phyloP scores from a whole-genome alignment of 2,329 filamentous ascomycete genomes.

The Fonsecaea multimorphosa region DNA sequence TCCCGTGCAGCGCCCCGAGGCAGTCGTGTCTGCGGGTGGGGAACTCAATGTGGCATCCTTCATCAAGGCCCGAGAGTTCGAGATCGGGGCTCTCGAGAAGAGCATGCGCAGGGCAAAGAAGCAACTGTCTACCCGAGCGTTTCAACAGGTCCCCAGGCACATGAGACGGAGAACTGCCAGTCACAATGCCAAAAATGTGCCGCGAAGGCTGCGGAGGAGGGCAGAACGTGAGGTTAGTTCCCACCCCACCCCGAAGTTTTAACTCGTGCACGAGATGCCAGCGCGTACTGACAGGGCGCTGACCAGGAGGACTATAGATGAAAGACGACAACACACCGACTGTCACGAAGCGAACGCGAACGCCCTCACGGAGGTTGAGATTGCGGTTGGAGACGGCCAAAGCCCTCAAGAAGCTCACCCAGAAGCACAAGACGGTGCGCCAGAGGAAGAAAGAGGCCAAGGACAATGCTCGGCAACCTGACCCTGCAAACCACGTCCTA shows the following conservation, averaged over 20 bases:
- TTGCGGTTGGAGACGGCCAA: slow-evolving; percentile 76
- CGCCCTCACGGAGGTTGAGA: slow-evolving; percentile 53
- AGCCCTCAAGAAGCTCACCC: slow-evolving; percentile 67
- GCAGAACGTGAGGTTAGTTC: slow-evolving; percentile 66
- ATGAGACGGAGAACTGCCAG: slow-evolving; percentile 87
- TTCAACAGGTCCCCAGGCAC: slow-evolving; percentile 85
- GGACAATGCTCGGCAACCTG: slow-evolving; percentile 40
- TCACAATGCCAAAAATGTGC: slow-evolving; percentile 91
- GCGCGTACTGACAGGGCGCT: slow-evolving; percentile 31
- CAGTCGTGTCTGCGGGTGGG: slow-evolving; percentile 64
- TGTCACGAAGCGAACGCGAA: slow-evolving; percentile 63
- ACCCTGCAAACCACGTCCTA: slow-evolving; percentile 36
- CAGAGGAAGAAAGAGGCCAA: slow-evolving; percentile 46
- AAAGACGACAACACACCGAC: slow-evolving; percentile 87
- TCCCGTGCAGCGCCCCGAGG: slow-evolving; percentile 52
- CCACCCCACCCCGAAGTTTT: neutral
- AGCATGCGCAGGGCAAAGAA: slow-evolving; percentile 78
- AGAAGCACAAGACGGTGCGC: slow-evolving; percentile 56
- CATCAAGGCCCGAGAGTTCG: slow-evolving; percentile 82
- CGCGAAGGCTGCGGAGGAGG: slow-evolving; percentile 72
- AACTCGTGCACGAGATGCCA: slow-evolving; percentile 8
- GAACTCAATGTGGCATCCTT: slow-evolving; percentile 86
- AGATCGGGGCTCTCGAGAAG: slow-evolving; percentile 82
- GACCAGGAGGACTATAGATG: slow-evolving; percentile 63
- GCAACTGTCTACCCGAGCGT: slow-evolving; percentile 71